Evolutionary conservation across 352 stramenopile genomes (phyloP), one percentile per base, ranked within the genome.

Genomic region (Phytophthora lateralis): DNA sequence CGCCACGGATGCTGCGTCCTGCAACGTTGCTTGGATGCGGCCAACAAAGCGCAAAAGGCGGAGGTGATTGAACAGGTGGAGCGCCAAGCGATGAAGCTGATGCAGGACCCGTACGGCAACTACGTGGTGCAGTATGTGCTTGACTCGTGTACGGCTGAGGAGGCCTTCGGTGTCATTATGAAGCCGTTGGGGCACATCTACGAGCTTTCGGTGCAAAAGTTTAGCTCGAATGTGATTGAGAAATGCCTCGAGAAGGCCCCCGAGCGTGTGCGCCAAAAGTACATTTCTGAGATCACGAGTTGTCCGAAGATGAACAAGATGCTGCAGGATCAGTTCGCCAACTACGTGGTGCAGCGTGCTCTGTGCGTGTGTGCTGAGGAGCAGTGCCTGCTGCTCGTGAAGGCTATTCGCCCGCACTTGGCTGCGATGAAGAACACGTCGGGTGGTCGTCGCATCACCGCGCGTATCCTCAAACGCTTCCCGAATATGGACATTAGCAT

Each of bases 151-250:
- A 87, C 85, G 29, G 66, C 79, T 17, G 85, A 95, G 27, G 87
- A 97, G 49, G 86, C 86, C 12, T 83, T 82, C 17, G 80, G 76
- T 48, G 79, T 96, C 55, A 95, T 95, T 59, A 69, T 82, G 44
- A 92, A 92, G 74, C 88, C 82, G 42, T 55, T 95, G 49, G 95
- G 96, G 57, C 93, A 98, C 61, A 91, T 99, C 15, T 92, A 90
- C 58, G 80, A 98, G 51, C 86, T 99, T 4, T 98, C 96, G 48
- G 93, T 98, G 58, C 97, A 99, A 69, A 99, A 99, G 67, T 99
- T 99, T 65, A 98, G 90, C 55, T 99, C 93, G 44, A 99, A 99
- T 71, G 97, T 99, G 30, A 98, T 99, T 73, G 97, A 99, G 64
- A 99, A 99, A 75, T 99, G 97, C 61, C 78, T 99, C 26, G 94